Evolutionary conservation across 306 rosid species (phyloP).

Genomic region (Cicer yamashitae): DNA sequence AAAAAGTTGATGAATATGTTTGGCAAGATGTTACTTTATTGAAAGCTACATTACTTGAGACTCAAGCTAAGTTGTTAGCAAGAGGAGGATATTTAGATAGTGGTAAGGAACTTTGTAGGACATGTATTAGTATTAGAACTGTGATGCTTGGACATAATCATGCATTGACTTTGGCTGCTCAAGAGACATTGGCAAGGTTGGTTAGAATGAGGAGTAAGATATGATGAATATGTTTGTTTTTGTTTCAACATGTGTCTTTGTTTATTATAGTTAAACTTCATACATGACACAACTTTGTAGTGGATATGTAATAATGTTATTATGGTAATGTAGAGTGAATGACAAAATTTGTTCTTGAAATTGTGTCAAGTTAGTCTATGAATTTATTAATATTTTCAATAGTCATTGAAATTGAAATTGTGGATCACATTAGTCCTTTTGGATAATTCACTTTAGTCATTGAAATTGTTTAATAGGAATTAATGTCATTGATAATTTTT

Average conservation of each 20-base stretch:
- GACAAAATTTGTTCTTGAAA: not conserved
- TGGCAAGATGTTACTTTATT: slow-evolving; percentile 92
- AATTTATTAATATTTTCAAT: too few species aligned
- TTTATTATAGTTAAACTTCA: slow-evolving; percentile 13
- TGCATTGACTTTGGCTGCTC: slow-evolving; percentile 84
- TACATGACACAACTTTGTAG: not conserved
- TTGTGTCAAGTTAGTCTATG: not conserved
- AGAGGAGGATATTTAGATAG: slow-evolving; percentile 82
- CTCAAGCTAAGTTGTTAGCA: slow-evolving; percentile 76
- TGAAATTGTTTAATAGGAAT: too few species aligned
- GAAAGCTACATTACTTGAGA: slow-evolving; percentile 87
- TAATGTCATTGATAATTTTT: too few species aligned
- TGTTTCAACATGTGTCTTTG: slow-evolving; percentile 24
- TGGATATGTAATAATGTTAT: slow-evolving; percentile 11
- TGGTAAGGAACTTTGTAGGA: slow-evolving; percentile 80
- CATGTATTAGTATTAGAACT: slow-evolving; percentile 86
- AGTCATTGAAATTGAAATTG: too few species aligned
- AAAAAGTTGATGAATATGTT: slow-evolving; percentile 77
- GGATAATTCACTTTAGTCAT: too few species aligned
- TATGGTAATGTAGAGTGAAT: not conserved
- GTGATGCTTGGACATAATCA: slow-evolving; percentile 91
- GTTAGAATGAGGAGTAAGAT: slow-evolving; percentile 87
- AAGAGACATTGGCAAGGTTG: slow-evolving; percentile 78
- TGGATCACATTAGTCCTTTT: too few species aligned
- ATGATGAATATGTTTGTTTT: slow-evolving; percentile 43